Evolutionary conservation across 352 stramenopile genomes (phyloP).

Genomic region (Globisporangium polare): DNA sequence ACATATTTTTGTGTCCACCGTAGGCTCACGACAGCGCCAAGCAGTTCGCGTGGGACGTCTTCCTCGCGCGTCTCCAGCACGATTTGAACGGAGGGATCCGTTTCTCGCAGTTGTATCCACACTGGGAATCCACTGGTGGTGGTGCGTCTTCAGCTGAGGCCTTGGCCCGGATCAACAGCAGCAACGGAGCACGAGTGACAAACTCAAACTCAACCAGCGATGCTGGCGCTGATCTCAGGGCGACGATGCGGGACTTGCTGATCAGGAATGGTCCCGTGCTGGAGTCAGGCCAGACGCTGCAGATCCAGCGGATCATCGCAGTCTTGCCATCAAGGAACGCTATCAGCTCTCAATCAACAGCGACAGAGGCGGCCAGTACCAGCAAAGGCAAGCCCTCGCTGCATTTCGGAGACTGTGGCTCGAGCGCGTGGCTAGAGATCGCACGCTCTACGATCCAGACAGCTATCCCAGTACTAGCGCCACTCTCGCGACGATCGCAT

Average conservation of each 20-base stretch:
- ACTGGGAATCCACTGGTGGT: background rate
- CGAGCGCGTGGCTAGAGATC: conserved; percentile 23
- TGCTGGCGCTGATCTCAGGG: background rate
- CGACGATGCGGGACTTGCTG: conserved; percentile 18
- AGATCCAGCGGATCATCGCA: conserved; percentile 21
- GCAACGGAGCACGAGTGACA: background rate
- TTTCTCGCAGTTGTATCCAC: conserved; percentile 22
- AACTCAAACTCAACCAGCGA: background rate
- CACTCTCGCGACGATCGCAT: conserved; percentile 17
- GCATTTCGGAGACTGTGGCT: conserved; percentile 24
- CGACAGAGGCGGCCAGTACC: background rate
- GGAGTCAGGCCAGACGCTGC: conserved; percentile 12
- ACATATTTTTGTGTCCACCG: background rate
- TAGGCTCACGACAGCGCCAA: conserved; percentile 7
- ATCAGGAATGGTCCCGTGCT: conserved; percentile 25
- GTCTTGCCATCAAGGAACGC: background rate
- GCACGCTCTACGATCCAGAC: background rate
- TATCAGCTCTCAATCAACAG: background rate
- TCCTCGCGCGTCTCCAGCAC: conserved; percentile 31
- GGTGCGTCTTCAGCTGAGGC: background rate
- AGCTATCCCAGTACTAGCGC: background rate
- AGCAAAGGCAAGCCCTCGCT: conserved; percentile 23
- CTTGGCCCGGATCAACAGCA: background rate
- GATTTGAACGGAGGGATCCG: conserved; percentile 20
- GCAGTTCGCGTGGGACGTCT: conserved; percentile 30